Evolutionary conservation across 768 basidiomycete genomes (phyloP), one percentile per base, ranked within the genome.

Genomic region (Mycena crocata): DNA sequence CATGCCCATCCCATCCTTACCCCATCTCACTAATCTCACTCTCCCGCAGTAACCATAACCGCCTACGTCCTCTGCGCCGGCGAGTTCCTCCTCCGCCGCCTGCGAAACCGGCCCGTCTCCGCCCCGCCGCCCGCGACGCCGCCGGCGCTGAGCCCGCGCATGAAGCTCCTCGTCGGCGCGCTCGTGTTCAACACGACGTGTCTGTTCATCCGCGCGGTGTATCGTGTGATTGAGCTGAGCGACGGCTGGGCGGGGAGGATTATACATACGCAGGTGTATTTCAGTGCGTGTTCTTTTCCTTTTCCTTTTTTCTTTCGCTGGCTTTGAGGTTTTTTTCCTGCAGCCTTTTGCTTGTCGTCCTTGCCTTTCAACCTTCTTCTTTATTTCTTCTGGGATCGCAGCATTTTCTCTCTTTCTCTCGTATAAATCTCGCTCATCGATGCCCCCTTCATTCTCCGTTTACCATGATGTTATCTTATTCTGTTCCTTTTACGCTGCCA

Each of bases 61-160:
- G 61, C 32, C 1, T 71, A 69, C 57, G 64, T 57, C 42, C 1
- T 68, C 31, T 85, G 83, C 74, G 83, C 30, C 73, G 66, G 23
- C 82, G 85, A 62, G 82, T 87, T 70, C 75, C 79, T 57, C 73
- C 83, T 61, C 82, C 86, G 67, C 64, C 84, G 57, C 62, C 30
- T 67, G 19, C 14, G 39, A 9, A 55, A 66, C 51, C 60, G 60
- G 3, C 67, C 67, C 46, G 32, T 56, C 46, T 46, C 9, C 39
- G 1, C 17, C 7, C 28, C 17, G 15, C 21, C 19, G 24, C 62
- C 28, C 26, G 14, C 51, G 12, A 17, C 30, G 30, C 31, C 48
- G 9, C n/a, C 50, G 34, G 31, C 51, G 35, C 51, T 69, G 34
- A 40, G 40, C 9, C 45, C 9, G 1, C 50, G 48, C 2, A 52